Percentiles rank a stretch among this genome's conserved stretches.
These are phyloP conservation scores for Parietaria judaica DNA, from an alignment of 306 rosid species.

Conservation along the genomic window DNA sequence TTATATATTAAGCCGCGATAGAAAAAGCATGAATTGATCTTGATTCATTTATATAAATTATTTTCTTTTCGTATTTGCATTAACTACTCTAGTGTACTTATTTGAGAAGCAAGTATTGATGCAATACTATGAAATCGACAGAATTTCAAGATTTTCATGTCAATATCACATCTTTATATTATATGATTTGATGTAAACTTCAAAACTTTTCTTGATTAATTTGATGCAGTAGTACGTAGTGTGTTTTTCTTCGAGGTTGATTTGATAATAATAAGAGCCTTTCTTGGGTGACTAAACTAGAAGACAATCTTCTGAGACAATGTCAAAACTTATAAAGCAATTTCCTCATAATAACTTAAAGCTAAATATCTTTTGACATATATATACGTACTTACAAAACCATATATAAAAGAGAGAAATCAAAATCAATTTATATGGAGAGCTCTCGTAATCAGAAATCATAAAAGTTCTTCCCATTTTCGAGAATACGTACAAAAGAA, in stretches of 20 bases:
- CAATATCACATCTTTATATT: not conserved
- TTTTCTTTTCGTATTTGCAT: too few relatives aligned
- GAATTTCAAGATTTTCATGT: conserved; percentile 4
- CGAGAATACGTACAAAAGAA: not conserved
- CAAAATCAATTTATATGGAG: not conserved
- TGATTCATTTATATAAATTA: too few relatives aligned
- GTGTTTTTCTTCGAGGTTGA: not conserved
- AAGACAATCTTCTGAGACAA: not conserved
- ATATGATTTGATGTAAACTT: not conserved
- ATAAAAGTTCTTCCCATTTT: conserved; percentile 13
- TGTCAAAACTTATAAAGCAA: conserved; percentile 26
- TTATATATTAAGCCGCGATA: too few relatives aligned
- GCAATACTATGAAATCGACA: too few relatives aligned
- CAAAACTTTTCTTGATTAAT: not conserved
- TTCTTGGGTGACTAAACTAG: conserved; percentile 5
- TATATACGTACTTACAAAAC: conserved; percentile 12
- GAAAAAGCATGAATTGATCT: too few relatives aligned
- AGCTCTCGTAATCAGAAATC: not conserved
- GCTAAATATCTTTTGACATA: conserved; percentile 34
- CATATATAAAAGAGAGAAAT: conserved; percentile 2
- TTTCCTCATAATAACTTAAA: conserved; percentile 33
- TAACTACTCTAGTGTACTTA: conserved; percentile 1
- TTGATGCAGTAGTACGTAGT: not conserved
- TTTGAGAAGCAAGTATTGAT: not conserved
- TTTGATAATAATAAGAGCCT: not conserved